Conservation (phyloP, 2,329 filamentous ascomycete species). For the Massarina eburnea region DNA sequence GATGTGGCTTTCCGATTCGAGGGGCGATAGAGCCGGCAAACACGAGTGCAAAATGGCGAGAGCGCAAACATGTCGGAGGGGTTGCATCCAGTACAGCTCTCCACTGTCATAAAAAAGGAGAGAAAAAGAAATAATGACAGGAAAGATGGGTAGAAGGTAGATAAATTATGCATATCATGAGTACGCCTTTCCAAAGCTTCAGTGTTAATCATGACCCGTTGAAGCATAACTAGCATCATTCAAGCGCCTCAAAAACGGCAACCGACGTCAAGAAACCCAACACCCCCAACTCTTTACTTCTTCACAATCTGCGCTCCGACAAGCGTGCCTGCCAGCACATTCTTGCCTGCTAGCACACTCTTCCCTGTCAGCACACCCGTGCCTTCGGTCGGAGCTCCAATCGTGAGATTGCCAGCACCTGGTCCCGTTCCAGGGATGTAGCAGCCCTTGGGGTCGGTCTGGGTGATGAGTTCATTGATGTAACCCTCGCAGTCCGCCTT, state of each 20-base stretch:
- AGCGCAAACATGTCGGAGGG: no score
- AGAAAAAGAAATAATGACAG: neutral
- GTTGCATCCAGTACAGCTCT: no score
- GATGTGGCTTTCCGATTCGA: no score
- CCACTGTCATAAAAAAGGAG: no score
- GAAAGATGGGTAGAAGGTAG: neutral
- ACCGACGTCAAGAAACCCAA: neutral
- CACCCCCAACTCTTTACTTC: neutral
- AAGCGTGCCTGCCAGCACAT: slow-evolving; percentile 11
- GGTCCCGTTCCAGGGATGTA: slow-evolving; percentile 15
- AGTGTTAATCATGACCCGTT: no score
- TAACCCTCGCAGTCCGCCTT: slow-evolving; percentile 33
- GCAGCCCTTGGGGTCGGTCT: slow-evolving; percentile 21
- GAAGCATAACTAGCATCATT: no score
- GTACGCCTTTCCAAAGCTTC: neutral
- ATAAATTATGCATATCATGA: neutral
- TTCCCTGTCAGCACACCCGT: neutral
- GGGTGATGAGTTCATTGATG: slow-evolving; percentile 22
- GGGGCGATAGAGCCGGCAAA: no score
- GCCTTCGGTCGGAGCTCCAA: slow-evolving; percentile 16
- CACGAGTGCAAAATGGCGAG: no score
- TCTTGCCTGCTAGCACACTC: slow-evolving; percentile 1
- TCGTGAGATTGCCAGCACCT: slow-evolving; percentile 20
- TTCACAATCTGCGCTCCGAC: slow-evolving; percentile 11
- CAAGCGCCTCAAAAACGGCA: no score